Conservation (phyloP, 2,329 filamentous ascomycete species). For the Alternaria sp. region DNA sequence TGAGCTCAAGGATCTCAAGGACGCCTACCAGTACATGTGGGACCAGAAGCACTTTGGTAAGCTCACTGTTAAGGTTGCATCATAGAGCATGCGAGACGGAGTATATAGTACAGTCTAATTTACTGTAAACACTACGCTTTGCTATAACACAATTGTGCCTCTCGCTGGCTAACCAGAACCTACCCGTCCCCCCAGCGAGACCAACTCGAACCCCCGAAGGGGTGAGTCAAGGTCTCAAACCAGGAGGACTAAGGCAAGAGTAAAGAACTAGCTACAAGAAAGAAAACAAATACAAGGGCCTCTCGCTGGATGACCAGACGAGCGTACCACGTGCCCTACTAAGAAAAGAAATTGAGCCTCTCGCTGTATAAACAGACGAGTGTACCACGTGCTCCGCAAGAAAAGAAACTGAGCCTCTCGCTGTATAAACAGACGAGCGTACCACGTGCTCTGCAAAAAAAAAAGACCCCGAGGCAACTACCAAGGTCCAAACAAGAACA, state of each 20-base stretch:
- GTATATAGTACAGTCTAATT: background rate
- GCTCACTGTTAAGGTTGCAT: constrained; percentile 41
- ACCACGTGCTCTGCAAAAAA: background rate
- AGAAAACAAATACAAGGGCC: background rate
- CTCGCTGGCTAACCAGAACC: background rate
- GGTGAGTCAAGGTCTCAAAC: background rate
- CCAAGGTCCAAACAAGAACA: background rate
- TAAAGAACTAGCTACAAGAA: background rate
- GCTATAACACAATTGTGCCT: background rate
- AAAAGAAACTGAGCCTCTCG: background rate
- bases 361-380: background rate
- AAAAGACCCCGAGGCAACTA: background rate
- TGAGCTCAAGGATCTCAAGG: constrained; percentile 58
- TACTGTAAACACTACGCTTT: background rate
- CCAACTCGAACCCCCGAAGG: background rate
- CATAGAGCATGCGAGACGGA: background rate
- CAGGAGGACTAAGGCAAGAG: background rate
- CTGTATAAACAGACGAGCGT: background rate
- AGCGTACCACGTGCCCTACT: background rate
- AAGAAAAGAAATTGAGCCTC: background rate
- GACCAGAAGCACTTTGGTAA: constrained; percentile 56
- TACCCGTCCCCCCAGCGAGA: background rate
- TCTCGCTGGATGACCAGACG: background rate
- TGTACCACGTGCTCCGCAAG: background rate
- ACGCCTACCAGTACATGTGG: constrained; percentile 58